Evolutionary conservation across 495 filamentous ascomycete species (phyloP).

Genomic region (Alectoria sarmentosa): DNA sequence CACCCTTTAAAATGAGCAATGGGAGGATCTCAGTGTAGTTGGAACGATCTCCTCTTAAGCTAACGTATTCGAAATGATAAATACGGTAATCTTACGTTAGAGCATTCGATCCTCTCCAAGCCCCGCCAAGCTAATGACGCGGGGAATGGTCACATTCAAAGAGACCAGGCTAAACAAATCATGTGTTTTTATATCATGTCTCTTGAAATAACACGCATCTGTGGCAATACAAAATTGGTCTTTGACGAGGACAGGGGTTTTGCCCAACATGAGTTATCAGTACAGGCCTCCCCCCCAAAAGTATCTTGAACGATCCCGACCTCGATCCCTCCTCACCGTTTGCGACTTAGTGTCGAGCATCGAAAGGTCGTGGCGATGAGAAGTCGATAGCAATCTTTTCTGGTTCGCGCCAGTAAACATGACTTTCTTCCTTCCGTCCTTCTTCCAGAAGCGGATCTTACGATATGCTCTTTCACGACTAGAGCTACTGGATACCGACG

Average conservation of each 20-base stretch:
- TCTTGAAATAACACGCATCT: neutral
- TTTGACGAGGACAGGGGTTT: neutral
- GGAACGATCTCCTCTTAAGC: neutral
- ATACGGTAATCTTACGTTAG: neutral
- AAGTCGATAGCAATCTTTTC: neutral
- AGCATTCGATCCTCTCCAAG: neutral
- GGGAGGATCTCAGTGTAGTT: neutral
- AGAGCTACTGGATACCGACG: conserved; percentile 74
- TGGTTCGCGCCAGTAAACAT: conserved; percentile 23
- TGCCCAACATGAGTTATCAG: neutral
- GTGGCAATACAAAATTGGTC: neutral
- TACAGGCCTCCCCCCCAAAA: neutral
- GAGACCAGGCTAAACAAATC: neutral
- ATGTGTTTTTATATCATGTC: neutral
- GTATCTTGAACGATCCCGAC: neutral
- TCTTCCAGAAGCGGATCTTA: conserved; percentile 74
- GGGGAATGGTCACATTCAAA: conserved; percentile 3
- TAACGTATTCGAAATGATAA: neutral
- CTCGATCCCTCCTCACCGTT: neutral
- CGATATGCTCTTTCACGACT: conserved; percentile 72
- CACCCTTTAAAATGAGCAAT: neutral
- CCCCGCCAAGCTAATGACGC: neutral
- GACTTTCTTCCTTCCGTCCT: conserved; percentile 62
- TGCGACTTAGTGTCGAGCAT: conserved; percentile 2
- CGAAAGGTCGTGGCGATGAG: conserved; percentile 5